Base-by-base conservation (phyloP, 192 early-diverging fungal species). In the Coemansia brasiliensis region DNA sequence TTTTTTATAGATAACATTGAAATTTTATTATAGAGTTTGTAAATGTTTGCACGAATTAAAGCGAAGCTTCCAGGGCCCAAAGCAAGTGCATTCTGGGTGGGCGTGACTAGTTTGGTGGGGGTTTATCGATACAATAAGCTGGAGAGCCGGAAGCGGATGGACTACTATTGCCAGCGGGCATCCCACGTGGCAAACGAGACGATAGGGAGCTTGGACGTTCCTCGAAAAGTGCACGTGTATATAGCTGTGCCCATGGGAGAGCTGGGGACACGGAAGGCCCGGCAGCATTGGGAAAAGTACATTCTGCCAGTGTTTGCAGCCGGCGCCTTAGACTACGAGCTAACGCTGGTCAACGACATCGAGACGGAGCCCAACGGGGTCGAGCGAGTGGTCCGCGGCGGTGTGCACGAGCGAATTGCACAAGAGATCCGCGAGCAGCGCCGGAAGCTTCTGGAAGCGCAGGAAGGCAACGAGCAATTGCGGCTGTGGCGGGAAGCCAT, bases 221-320 rank as follows among this genome's bases (percentile, higher is more conserved):
- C 63, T 9, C 69, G 71, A 57, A 73, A 73, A 35, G 76, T 79
- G 20, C 69, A 69, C 5, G 76, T 79, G 5, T 79, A 73, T 51
- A 54, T 79, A 18, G 62, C 70, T 0, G 46, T 58, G 13, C 71
- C 76, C n/a, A 72, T 73, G 69, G 71, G 76, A 16, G 76, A 79
- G 60, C 67, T 79, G 32, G 69, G 70, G 3, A 79, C 69, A 16
- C 69, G 76, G 55, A 73, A 69, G 51, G 76, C 70, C 21, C 59
- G 71, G 40, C 48, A 66, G 57, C 76, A 79, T 52, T 79, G 70
- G 70, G 76, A 79, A 44, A 49, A 55, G 53, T 79, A 79, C 57
- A 62, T 79, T 24, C 62, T 79, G 52, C 76, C 76, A 2, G 76
- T 79, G 21, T 79, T 79, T 67, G 76, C 57, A 15, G 76, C 76